These are phyloP conservation scores for Aspergillus japonicus DNA, from an alignment of 2,329 filamentous ascomycete genomes.

Conservation along the genomic window DNA sequence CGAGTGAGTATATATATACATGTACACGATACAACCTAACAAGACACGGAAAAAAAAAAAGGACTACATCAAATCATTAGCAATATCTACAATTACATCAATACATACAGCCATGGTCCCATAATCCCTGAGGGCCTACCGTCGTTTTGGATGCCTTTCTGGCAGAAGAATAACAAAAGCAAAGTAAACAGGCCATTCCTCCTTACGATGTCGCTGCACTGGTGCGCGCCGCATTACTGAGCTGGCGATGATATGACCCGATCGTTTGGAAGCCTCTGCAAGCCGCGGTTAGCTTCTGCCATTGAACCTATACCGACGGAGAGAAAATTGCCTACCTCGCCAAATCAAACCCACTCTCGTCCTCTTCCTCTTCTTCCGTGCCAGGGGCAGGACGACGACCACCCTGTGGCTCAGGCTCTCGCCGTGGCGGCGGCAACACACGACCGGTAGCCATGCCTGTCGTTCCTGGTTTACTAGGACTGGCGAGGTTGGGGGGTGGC, in stretches of 20 bases:
- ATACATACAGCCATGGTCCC: conserved; percentile 1
- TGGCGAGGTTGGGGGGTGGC: conserved; percentile 46
- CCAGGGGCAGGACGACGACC: conserved; percentile 1
- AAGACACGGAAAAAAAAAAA: no score
- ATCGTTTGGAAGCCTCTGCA: conserved; percentile 51
- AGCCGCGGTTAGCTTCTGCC: conserved; percentile 2
- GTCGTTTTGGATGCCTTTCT: background rate
- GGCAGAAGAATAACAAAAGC: background rate
- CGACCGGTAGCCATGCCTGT: conserved; percentile 32
- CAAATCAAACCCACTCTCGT: conserved; percentile 47
- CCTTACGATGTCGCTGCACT: conserved; percentile 30
- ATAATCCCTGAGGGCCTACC: background rate
- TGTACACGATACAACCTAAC: no score
- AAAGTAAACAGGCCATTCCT: background rate
- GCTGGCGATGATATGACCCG: conserved; percentile 45
- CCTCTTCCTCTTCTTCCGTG: conserved; percentile 43
- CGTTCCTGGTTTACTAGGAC: conserved; percentile 45
- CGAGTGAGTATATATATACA: no score
- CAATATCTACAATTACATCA: conserved; percentile 5
- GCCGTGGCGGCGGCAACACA: conserved; percentile 29
- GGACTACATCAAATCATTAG: background rate
- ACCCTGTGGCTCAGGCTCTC: conserved; percentile 27
- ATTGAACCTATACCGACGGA: background rate
- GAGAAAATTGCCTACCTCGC: conserved; percentile 38
- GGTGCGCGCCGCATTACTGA: conserved; percentile 40